Percentiles rank a stretch among this genome's conserved stretches.
Evolutionary conservation across 2,329 filamentous ascomycete genomes (phyloP).

Genomic region (Fusarium musae): DNA sequence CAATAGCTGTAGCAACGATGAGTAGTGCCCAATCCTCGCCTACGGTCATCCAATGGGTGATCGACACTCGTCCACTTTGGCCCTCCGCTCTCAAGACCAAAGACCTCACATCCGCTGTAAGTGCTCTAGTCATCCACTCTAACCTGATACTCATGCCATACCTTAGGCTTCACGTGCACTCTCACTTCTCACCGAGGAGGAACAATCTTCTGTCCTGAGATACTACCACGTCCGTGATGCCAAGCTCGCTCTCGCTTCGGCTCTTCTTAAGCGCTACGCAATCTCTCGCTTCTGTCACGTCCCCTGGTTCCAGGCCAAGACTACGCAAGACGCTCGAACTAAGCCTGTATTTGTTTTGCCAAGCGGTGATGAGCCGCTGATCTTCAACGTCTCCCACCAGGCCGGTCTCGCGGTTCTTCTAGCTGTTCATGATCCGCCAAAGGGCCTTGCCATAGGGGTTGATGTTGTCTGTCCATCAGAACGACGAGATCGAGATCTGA

Average conservation of each 20-base stretch:
- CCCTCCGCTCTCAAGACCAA: slow-evolving; percentile 61
- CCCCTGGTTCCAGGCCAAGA: slow-evolving; percentile 68
- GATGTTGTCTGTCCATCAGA: slow-evolving; percentile 83
- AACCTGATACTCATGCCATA: slow-evolving; percentile 5
- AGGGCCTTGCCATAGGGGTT: slow-evolving; percentile 67
- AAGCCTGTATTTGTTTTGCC: slow-evolving; percentile 65
- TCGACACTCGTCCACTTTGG: slow-evolving; percentile 70
- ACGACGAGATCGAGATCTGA: slow-evolving; percentile 69
- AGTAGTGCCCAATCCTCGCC: slow-evolving; percentile 35
- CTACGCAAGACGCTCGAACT: slow-evolving; percentile 65
- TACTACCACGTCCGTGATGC: slow-evolving; percentile 78
- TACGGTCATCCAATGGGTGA: slow-evolving; percentile 67
- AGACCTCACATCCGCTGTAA: slow-evolving; percentile 59
- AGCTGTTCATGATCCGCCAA: slow-evolving; percentile 57
- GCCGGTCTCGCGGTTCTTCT: slow-evolving; percentile 77
- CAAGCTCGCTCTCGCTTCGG: slow-evolving; percentile 77
- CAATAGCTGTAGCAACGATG: slow-evolving; percentile 18
- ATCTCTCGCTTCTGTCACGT: slow-evolving; percentile 68
- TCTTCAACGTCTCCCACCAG: slow-evolving; percentile 84
- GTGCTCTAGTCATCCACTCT: slow-evolving; percentile 18
- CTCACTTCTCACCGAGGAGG: slow-evolving; percentile 62
- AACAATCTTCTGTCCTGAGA: slow-evolving; percentile 66
- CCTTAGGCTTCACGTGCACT: slow-evolving; percentile 65
- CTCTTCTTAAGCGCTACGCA: slow-evolving; percentile 78
- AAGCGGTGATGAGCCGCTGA: slow-evolving; percentile 60